Evolutionary conservation across 345 rosid genomes (phyloP).

Genomic region (Sapria himalayana): DNA sequence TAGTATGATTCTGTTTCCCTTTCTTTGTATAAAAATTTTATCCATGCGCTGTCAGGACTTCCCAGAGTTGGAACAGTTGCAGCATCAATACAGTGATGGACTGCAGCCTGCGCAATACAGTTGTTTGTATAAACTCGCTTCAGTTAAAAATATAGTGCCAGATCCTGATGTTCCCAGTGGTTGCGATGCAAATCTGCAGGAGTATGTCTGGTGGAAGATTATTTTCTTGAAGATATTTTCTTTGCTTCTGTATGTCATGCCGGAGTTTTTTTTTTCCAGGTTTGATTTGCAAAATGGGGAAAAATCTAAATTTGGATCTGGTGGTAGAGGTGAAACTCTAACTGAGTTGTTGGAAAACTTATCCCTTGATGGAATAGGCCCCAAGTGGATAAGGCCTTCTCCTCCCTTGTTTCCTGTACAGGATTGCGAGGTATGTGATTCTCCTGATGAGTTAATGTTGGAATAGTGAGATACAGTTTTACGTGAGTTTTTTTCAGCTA

Average conservation of each 20-base stretch:
- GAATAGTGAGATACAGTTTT: conserved; percentile 4
- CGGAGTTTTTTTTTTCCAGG: conserved; percentile 18
- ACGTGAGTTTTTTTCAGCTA: conserved; percentile 25
- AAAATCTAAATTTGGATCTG: conserved; percentile 61
- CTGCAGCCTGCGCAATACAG: conserved; percentile 25
- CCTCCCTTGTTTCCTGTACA: conserved; percentile 70
- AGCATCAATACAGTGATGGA: conserved; percentile 36
- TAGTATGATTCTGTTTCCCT: neutral
- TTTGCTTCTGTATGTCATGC: too few species aligned
- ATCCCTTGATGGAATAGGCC: conserved; percentile 35
- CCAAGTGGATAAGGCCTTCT: conserved; percentile 63
- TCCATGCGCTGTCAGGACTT: conserved; percentile 25
- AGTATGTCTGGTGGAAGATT: conserved; percentile 27
- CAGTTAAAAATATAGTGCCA: conserved; percentile 37
- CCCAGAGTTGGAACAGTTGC: conserved; percentile 54
- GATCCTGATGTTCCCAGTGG: conserved; percentile 74
- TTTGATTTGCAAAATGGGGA: conserved; percentile 62
- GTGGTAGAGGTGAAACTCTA: conserved; percentile 58
- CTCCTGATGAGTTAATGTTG: conserved; percentile 1
- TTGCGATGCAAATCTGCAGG: conserved; percentile 50
- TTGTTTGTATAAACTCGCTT: conserved; percentile 16
- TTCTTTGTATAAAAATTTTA: conserved; percentile 6
- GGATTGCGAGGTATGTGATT: conserved; percentile 46
- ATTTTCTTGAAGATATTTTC: neutral
- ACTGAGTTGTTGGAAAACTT: conserved; percentile 29